A percentile compares a stretch with the other conserved stretches of the same genome.
Conservation (phyloP, 352 stramenopile species). For the Pythium grandisporangium region DNA sequence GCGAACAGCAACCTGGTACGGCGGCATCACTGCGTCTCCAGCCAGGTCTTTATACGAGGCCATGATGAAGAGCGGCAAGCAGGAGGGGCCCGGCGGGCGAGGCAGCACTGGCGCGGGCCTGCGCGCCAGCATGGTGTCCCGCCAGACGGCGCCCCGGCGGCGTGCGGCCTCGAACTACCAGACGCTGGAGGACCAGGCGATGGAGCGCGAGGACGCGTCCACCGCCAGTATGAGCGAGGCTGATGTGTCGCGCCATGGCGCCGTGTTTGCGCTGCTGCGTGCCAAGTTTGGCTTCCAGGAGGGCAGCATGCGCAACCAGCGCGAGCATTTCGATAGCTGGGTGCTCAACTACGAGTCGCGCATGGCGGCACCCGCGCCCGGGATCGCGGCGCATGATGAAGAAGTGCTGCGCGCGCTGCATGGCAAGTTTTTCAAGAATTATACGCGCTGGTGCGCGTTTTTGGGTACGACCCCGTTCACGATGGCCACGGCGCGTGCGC, state of each 20-base stretch:
- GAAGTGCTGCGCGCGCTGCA: conserved; percentile 79
- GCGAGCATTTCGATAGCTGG: conserved; percentile 80
- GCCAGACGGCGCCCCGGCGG: conserved; percentile 21
- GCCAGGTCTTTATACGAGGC: neutral
- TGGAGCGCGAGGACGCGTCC: conserved; percentile 20
- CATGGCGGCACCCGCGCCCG: conserved; percentile 25
- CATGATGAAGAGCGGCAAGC: conserved; percentile 3
- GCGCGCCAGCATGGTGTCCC: conserved; percentile 13
- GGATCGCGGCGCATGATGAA: too few relatives aligned
- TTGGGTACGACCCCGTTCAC: conserved; percentile 85
- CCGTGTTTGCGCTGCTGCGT: conserved; percentile 76
- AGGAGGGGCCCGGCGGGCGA: neutral
- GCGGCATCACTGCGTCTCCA: neutral
- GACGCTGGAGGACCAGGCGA: conserved; percentile 53
- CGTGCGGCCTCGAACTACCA: conserved; percentile 76
- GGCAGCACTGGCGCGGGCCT: too few relatives aligned
- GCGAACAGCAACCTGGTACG: too few relatives aligned
- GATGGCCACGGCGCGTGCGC: conserved; percentile 19
- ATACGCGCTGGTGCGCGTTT: conserved; percentile 93
- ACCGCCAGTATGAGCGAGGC: conserved; percentile 20
- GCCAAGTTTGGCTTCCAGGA: conserved; percentile 84
- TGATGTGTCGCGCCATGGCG: conserved; percentile 15
- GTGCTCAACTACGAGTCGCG: conserved; percentile 81
- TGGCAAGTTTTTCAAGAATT: conserved; percentile 91
- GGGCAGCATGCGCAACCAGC: conserved; percentile 77